These are phyloP conservation scores for Scleroderma bovista DNA, from an alignment of 768 basidiomycete species.

Conservation along the genomic window DNA sequence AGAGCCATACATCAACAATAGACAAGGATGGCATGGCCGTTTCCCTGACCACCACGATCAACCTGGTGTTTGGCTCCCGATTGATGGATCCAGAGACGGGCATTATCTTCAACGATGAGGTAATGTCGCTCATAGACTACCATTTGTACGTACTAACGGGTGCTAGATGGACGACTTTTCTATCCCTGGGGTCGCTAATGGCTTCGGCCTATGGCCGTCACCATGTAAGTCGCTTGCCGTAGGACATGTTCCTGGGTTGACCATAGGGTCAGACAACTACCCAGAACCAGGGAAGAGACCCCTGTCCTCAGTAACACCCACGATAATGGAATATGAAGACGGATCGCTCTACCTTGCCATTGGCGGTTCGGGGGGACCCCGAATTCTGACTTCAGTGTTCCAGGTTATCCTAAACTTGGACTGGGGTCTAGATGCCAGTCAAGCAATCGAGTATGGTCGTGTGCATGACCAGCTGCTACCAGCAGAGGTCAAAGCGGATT, in stretches of 20 bases:
- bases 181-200: constrained; percentile 76
- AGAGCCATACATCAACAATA: too few relatives aligned
- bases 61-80: too few relatives aligned
- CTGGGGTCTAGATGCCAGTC: constrained; percentile 76
- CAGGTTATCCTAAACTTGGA: constrained; percentile 48
- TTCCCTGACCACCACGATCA: too few relatives aligned
- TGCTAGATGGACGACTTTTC: constrained; percentile 88
- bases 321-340: constrained; percentile 71
- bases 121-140: constrained; percentile 16
- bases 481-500: constrained; percentile 50
- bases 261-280: constrained; percentile 62
- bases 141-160: neutral
- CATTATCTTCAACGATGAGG: constrained; percentile 86
- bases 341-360: constrained; percentile 69
- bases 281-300: constrained; percentile 87
- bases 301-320: constrained; percentile 77
- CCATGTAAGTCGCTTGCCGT: constrained; percentile 48
- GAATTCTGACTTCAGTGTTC: constrained; percentile 75
- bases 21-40: too few relatives aligned
- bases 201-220: constrained; percentile 76
- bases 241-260: neutral
- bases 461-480: constrained; percentile 88
- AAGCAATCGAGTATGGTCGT: constrained; percentile 80
- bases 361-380: constrained; percentile 85
- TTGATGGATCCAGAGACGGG: constrained; percentile 78